Conservation (phyloP, 306 rosid species). For the Vigna unguiculata region DNA sequence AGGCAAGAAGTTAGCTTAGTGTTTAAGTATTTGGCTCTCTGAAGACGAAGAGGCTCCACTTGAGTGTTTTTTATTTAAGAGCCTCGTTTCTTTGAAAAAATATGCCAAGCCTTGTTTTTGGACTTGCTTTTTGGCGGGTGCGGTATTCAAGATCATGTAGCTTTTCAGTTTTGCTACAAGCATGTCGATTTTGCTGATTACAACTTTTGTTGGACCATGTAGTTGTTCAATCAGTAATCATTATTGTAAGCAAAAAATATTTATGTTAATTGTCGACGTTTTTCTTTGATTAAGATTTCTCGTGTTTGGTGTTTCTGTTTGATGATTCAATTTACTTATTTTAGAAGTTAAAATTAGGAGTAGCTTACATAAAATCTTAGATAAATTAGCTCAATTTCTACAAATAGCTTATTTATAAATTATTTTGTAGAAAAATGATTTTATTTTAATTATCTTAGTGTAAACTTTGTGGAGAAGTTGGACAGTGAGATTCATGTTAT, state of each 20-base stretch:
- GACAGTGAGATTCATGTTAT: too few relatives aligned
- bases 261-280: neutral
- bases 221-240: constrained; percentile 17
- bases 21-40: constrained; percentile 38
- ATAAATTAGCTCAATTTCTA: too few relatives aligned
- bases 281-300: neutral
- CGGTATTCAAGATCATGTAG: constrained; percentile 41
- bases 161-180: constrained; percentile 39
- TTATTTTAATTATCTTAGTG: too few relatives aligned
- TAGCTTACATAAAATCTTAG: too few relatives aligned
- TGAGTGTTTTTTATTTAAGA: constrained; percentile 32
- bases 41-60: constrained; percentile 1
- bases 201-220: constrained; percentile 39
- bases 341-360: too few relatives aligned
- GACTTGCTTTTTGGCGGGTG: constrained; percentile 45
- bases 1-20: constrained; percentile 67
- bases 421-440: too few relatives aligned
- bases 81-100: constrained; percentile 27
- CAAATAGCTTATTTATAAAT: too few relatives aligned
- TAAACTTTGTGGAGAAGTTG: too few relatives aligned
- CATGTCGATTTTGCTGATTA: constrained; percentile 45
- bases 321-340: neutral
- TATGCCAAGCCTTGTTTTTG: constrained; percentile 38
- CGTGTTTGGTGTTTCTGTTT: neutral
- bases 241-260: constrained; percentile 29